phyloP scores from a whole-genome alignment of 2,329 filamentous ascomycete species.

The Neopestalotiopsis clavispora region DNA sequence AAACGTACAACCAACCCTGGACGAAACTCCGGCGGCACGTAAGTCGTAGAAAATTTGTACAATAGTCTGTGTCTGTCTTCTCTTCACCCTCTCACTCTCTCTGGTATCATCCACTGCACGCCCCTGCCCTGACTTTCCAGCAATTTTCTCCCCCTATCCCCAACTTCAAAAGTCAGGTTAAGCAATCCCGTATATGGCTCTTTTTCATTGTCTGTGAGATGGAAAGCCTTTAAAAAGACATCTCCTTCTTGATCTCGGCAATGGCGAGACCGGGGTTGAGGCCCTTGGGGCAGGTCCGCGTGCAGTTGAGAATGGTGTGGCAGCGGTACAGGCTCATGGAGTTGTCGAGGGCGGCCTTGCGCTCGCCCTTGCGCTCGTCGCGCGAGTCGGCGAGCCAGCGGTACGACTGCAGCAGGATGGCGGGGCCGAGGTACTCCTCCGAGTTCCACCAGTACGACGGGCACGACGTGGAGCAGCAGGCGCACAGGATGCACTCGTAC shows the following conservation, averaged over 20 bases:
- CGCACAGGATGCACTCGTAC: slow-evolving; percentile 99
- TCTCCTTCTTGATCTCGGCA: slow-evolving; percentile 97
- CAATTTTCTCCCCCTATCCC: not conserved
- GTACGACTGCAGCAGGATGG: slow-evolving; percentile 96
- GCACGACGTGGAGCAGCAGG: slow-evolving; percentile 98
- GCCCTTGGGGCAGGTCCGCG: slow-evolving; percentile 96
- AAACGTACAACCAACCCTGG: slow-evolving; percentile 19
- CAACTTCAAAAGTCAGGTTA: not conserved
- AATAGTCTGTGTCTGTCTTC: slow-evolving; percentile 9
- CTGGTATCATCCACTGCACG: slow-evolving; percentile 7
- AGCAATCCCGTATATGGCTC: not conserved
- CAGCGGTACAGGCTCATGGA: slow-evolving; percentile 98
- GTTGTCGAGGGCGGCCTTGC: slow-evolving; percentile 93
- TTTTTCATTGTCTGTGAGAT: too few species aligned
- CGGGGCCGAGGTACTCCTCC: slow-evolving; percentile 97
- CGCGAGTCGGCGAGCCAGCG: slow-evolving; percentile 95
- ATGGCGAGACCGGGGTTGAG: slow-evolving; percentile 95
- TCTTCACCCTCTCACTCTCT: not conserved
- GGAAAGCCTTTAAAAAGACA: slow-evolving; percentile 62
- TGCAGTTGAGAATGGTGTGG: slow-evolving; percentile 99
- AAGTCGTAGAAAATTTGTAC: slow-evolving; percentile 23
- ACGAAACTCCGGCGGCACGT: slow-evolving; percentile 20
- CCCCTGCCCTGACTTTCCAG: not conserved
- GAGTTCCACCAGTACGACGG: slow-evolving; percentile 99
- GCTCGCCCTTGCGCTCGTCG: slow-evolving; percentile 86